Base-by-base conservation (phyloP, 306 rosid genomes). In the Sechiopsis laciniata region DNA sequence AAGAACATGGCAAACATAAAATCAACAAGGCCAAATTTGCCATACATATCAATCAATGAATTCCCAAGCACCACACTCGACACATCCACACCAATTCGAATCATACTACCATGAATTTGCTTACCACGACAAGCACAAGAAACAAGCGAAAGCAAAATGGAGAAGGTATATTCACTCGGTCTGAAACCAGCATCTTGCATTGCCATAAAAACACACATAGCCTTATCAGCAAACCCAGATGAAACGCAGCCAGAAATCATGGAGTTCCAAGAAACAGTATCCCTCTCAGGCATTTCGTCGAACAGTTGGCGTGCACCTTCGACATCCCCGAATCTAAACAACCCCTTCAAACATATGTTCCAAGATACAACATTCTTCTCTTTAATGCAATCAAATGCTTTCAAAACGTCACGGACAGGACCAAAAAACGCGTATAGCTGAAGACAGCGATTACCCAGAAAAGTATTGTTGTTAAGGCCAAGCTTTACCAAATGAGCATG, bases 181-280 rank as follows among this genome's bases (percentile, higher is more conserved):
- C 79, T 84, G 68, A 85, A 83, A 21, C 90, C 87, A 52, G 60
- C 50, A 55, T 73, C 75, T 79, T 87, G 87, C 97, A 92, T 90
- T 56, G 83, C 81, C 69, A 73, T 68, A 74, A 84, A 88, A 67
- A 84, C 3, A 46, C 35, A 76, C 80, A 84, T 72, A 16, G 92
- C 88, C 69, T 74, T 21, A 76, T 81, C 78, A 78, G 17, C 32
- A 79, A 78, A 80, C 35, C 96, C 90, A 66, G 57, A 52, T 3
- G 82, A 83, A 55, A 81, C 73, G 73, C 70, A 81, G 58, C 90
- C 91, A 5, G 88, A 88, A 74, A 92, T 84, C 87, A 87, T 77
- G 8, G 91, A 79, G 76, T 92, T 92, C 97, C 97, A 92, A 77
- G 84, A 76, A 74, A 92, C 91, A 2, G 84, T 92, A 63, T 92